Conservation (phyloP, 306 rosid species). For the Glycine latifolia region DNA sequence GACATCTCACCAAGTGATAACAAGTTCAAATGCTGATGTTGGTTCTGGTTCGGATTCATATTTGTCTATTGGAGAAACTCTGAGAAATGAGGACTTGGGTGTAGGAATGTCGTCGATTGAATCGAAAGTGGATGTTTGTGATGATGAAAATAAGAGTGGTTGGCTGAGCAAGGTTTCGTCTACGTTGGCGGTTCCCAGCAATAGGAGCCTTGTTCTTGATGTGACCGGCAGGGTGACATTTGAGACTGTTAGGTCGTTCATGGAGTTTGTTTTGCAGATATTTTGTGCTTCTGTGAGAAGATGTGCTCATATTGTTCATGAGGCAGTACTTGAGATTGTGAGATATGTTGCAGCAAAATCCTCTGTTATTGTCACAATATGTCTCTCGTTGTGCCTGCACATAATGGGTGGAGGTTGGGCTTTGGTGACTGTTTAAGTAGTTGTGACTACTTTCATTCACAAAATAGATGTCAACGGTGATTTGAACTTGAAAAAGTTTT, state of each 20-base stretch:
- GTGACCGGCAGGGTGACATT: slow-evolving; percentile 71
- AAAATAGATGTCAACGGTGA: background rate
- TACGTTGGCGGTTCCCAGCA: slow-evolving; percentile 70
- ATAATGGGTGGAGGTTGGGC: slow-evolving; percentile 62
- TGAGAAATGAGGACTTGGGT: slow-evolving; percentile 30
- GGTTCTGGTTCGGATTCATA: slow-evolving; percentile 38
- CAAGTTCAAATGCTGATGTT: slow-evolving; percentile 49
- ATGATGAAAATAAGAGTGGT: slow-evolving; percentile 47
- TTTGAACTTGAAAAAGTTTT: slow-evolving; percentile 8
- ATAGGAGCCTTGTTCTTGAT: slow-evolving; percentile 67
- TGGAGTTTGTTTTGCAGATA: slow-evolving; percentile 67
- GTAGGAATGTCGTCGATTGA: slow-evolving; percentile 30
- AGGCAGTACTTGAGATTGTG: slow-evolving; percentile 63
- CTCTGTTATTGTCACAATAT: slow-evolving; percentile 59
- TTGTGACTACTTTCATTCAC: slow-evolving; percentile 21
- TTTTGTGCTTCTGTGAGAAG: slow-evolving; percentile 56
- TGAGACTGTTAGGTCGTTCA: slow-evolving; percentile 75
- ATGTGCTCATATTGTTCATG: slow-evolving; percentile 54
- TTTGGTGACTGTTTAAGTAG: slow-evolving; percentile 56
- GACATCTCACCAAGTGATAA: slow-evolving; percentile 77
- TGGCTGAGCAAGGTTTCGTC: slow-evolving; percentile 65
- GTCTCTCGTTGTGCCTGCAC: slow-evolving; percentile 70
- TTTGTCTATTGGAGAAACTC: slow-evolving; percentile 45
- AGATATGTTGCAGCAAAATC: slow-evolving; percentile 66
- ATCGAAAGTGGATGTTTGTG: slow-evolving; percentile 19